A percentile compares a stretch with the other conserved stretches of the same genome.
Evolutionary conservation across 805 yeast species (phyloP).

Genomic region (Ogataea methanolica): DNA sequence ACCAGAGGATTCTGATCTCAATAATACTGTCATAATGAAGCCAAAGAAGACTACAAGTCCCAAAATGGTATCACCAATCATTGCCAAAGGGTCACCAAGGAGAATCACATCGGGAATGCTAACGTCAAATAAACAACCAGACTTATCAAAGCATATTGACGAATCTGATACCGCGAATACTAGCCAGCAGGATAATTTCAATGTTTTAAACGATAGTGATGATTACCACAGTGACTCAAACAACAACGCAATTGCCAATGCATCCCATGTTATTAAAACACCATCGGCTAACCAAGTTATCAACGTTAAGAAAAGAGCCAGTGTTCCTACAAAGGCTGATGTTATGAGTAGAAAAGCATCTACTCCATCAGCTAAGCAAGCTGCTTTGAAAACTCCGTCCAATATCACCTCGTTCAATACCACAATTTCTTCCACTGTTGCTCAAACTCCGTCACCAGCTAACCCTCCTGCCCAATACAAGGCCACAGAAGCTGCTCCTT

Average conservation of each 20-base stretch:
- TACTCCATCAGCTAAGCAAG: conserved; percentile 5
- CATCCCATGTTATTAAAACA: neutral
- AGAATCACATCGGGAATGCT: conserved; percentile 37
- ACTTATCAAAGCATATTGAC: conserved; percentile 28
- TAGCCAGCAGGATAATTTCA: conserved; percentile 5
- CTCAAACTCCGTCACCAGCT: neutral
- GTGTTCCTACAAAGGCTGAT: conserved; percentile 29
- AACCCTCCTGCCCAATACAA: neutral
- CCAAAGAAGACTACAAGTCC: conserved; percentile 23
- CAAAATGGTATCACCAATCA: conserved; percentile 26
- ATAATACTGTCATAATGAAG: conserved; percentile 18
- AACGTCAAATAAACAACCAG: conserved; percentile 25
- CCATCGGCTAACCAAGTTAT: conserved; percentile 1
- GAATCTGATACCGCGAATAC: conserved; percentile 11
- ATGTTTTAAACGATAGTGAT: conserved; percentile 15
- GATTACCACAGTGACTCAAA: conserved; percentile 19
- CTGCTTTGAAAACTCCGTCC: conserved; percentile 1
- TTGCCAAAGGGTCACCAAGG: conserved; percentile 30
- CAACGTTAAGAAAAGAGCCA: conserved; percentile 17
- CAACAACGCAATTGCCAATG: neutral
- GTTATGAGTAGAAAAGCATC: conserved; percentile 13
- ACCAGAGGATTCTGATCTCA: conserved; percentile 13
- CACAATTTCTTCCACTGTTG: neutral
- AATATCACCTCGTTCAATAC: neutral
- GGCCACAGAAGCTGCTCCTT: neutral